Evolutionary conservation across 768 basidiomycete genomes (phyloP).

Genomic region (Pleurotus giganteus): DNA sequence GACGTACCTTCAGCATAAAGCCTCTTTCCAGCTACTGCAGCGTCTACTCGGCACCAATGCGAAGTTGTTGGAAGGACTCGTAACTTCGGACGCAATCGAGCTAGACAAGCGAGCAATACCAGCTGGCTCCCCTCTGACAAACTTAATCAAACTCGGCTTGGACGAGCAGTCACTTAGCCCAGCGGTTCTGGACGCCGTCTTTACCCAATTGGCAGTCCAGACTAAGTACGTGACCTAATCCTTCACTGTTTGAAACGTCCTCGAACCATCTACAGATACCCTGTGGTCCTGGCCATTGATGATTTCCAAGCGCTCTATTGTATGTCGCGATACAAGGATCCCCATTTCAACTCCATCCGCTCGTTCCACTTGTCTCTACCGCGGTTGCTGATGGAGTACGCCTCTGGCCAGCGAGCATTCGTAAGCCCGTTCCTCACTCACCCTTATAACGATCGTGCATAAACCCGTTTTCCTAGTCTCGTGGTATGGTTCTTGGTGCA

Average conservation of each 20-base stretch:
- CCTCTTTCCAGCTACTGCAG: constrained; percentile 61
- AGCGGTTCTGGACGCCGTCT: constrained; percentile 51
- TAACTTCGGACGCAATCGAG: constrained; percentile 37
- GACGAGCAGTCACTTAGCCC: constrained; percentile 54
- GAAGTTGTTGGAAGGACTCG: constrained; percentile 37
- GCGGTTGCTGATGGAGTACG: constrained; percentile 73
- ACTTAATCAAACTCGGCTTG: constrained; percentile 57
- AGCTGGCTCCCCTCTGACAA: constrained; percentile 46
- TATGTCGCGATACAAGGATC: constrained; percentile 67
- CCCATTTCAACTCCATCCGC: constrained; percentile 64
- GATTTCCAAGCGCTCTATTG: constrained; percentile 84
- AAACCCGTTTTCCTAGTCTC: constrained; percentile 37
- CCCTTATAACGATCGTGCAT: not conserved
- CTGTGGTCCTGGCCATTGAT: constrained; percentile 83
- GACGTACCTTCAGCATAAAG: constrained; percentile 72
- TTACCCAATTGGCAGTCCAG: constrained; percentile 64
- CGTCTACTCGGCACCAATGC: constrained; percentile 62
- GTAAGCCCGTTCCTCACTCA: constrained; percentile 37
- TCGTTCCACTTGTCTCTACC: constrained; percentile 81
- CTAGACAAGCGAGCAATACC: constrained; percentile 48
- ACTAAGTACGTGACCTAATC: constrained; percentile 43
- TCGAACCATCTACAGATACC: constrained; percentile 43
- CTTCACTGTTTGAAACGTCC: not conserved
- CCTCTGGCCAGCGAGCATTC: constrained; percentile 65
- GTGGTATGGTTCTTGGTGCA: constrained; percentile 73